These are phyloP conservation scores for Phialocephala sp. DNA, from an alignment of 2,329 filamentous ascomycete species.

Conservation along the genomic window DNA sequence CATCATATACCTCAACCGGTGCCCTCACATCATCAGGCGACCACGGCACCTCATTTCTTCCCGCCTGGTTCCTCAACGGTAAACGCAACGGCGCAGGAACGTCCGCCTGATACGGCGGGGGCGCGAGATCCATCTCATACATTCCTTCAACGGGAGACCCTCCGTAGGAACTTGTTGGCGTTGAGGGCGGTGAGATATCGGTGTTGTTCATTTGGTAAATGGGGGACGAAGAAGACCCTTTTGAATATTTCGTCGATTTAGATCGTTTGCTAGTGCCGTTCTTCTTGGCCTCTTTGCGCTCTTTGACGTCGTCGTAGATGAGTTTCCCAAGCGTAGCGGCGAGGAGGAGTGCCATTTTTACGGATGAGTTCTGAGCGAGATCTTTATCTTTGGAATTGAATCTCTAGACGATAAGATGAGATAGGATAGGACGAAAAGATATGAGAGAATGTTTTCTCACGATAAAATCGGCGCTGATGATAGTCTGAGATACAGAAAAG, in stretches of 20 bases:
- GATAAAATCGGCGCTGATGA: no score
- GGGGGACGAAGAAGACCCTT: not conserved
- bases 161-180: not conserved
- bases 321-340: not conserved
- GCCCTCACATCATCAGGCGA: not conserved
- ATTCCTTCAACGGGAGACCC: not conserved
- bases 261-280: not conserved
- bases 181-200: not conserved
- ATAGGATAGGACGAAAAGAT: no score
- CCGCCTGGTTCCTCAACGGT: not conserved
- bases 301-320: slow-evolving; percentile 6
- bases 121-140: not conserved
- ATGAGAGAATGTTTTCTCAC: no score
- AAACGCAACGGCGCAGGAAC: not conserved
- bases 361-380: not conserved
- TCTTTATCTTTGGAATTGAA: no score
- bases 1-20: no score
- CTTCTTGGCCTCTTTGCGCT: not conserved
- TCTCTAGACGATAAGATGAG: no score
- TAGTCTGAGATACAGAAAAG: no score
- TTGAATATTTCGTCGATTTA: not conserved
- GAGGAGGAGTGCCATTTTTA: not conserved
- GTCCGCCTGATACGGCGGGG: not conserved
- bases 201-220: not conserved
- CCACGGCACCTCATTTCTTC: not conserved